These are phyloP conservation scores for Tephrocybe sp. DNA, from an alignment of 768 basidiomycete genomes.

Conservation along the genomic window DNA sequence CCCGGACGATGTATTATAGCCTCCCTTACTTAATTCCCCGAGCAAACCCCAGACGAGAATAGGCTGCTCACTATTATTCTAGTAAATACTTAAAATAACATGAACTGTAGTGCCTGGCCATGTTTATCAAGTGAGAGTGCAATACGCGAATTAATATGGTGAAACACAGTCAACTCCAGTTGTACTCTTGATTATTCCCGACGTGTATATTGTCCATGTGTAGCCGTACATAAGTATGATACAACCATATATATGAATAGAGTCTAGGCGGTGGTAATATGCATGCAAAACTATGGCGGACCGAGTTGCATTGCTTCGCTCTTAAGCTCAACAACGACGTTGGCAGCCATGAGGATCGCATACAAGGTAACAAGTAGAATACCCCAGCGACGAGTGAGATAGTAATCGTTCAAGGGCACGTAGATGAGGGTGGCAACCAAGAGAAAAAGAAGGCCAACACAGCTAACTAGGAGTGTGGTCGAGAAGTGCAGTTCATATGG, in stretches of 20 bases:
- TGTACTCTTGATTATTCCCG: too few species aligned
- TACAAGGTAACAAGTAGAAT: slow-evolving; percentile 75
- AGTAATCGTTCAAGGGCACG: slow-evolving; percentile 83
- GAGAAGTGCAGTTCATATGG: slow-evolving; percentile 79
- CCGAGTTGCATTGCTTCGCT: slow-evolving; percentile 6
- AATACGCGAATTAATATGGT: too few species aligned
- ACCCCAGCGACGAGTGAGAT: slow-evolving; percentile 81
- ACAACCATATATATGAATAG: neutral
- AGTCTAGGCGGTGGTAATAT: neutral
- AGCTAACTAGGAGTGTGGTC: slow-evolving; percentile 80
- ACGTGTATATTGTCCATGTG: too few species aligned
- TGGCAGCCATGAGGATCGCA: slow-evolving; percentile 69
- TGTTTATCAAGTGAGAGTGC: too few species aligned
- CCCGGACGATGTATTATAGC: slow-evolving; percentile 14
- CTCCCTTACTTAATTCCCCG: neutral
- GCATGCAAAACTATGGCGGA: neutral
- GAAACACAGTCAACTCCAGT: too few species aligned
- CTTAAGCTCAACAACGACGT: slow-evolving; percentile 75
- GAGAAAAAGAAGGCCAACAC: slow-evolving; percentile 75
- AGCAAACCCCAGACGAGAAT: neutral
- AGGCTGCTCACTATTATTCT: slow-evolving; percentile 2
- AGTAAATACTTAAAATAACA: slow-evolving; percentile 4
- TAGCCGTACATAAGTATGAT: too few species aligned
- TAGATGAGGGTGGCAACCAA: slow-evolving; percentile 74
- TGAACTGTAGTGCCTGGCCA: neutral